phyloP scores from a whole-genome alignment of 2,329 filamentous ascomycete species.

The Lasiodiplodia gonubiensis region DNA sequence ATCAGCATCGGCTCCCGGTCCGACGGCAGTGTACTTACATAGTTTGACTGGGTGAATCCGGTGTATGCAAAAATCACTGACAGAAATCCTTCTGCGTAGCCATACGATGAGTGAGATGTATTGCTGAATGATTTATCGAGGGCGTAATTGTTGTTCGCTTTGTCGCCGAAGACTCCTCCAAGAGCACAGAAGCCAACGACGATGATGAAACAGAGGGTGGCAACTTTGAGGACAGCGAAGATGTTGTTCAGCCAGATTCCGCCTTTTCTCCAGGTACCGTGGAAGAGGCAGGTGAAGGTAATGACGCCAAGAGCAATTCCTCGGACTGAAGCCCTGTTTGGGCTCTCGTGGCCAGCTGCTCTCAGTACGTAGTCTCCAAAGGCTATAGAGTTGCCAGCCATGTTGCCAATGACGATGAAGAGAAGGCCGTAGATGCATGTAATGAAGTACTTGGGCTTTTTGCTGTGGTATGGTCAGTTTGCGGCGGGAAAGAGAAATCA shows the following conservation, averaged over 20 bases:
- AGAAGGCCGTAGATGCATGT: constrained; percentile 55
- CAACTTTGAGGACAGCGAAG: constrained; percentile 58
- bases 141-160: constrained; percentile 38
- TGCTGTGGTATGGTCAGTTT: constrained; percentile 26
- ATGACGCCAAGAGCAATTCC: constrained; percentile 56
- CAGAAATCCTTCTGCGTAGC: constrained; percentile 51
- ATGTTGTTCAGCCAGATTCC: constrained; percentile 60
- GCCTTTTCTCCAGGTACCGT: constrained; percentile 55
- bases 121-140: constrained; percentile 35
- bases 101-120: constrained; percentile 32
- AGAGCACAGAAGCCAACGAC: constrained; percentile 44
- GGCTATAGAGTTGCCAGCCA: constrained; percentile 56
- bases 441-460: constrained; percentile 41
- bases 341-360: constrained; percentile 40
- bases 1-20: not conserved
- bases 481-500: not conserved
- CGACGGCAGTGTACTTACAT: constrained; percentile 14
- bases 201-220: constrained; percentile 55
- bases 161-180: constrained; percentile 15
- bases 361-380: constrained; percentile 51
- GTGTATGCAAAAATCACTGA: constrained; percentile 51
- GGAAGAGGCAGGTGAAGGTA: constrained; percentile 55
- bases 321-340: constrained; percentile 44
- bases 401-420: constrained; percentile 56
- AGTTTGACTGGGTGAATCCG: constrained; percentile 51